Evolutionary conservation across 169 alveolate genomes (phyloP), one percentile per base, ranked within the genome.

Genomic region (Cryptosporidium felis): DNA sequence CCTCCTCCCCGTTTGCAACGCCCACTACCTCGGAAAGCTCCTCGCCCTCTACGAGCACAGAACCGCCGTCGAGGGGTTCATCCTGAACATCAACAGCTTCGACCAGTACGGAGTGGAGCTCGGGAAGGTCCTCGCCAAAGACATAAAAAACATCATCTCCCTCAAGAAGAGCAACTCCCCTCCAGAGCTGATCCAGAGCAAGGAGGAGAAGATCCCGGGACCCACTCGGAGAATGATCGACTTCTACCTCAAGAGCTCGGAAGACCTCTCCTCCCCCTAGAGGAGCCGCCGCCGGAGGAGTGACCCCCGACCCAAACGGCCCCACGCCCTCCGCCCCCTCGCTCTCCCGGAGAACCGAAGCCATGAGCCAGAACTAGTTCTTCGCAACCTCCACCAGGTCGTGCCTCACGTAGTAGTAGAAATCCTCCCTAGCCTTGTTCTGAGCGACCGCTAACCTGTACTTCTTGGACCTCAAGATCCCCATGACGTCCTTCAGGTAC

Each of bases 21-120:
- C 98, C 32, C 94, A 90, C 65, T 90, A 96, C 49, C 85, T 96
- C 47, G 99, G 99, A 1, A 89, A 94, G 79, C 93, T 98, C 40
- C 92, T 98, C 42, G 95, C 99, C 1, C 90, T 97, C n/a, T 98
- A 98, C 89, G 99, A 98, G 88, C 98, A 97, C 90, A 94, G 99
- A 88, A 95, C 97, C 23, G 98, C 98, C 3, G 98, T 97, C 41
- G 98, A 97, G 91, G 99, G 99, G 2, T 96, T 96, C 90, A 82
- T 97, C 28, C 96, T 98, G 96, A 97, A 95, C 49, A 95, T 97
- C 56, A 98, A 98, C 92, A 92, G 98, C 61, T 98, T 97, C 85
- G 99, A 98, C 80, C 98, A 98, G 89, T 96, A 97, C 97, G 99
- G 99, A 8, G 99, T 97, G 28, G 98, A 97, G 85, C 91, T 97